Base-by-base conservation (phyloP, 2,329 filamentous ascomycete genomes). In the Paecilomyces fulvus region DNA sequence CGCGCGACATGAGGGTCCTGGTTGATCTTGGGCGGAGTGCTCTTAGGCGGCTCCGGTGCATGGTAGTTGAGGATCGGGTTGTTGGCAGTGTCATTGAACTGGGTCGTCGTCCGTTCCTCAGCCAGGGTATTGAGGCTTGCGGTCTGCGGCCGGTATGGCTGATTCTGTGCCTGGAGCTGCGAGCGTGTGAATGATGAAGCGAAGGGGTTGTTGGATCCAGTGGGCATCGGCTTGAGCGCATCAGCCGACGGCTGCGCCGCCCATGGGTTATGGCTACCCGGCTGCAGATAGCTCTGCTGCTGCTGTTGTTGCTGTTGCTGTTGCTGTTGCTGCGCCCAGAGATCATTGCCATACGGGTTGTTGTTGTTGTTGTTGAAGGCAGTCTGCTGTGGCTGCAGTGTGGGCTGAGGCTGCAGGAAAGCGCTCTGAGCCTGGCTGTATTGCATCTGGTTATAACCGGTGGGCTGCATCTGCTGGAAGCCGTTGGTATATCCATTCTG, bases 131-230 rank as follows among this genome's bases (percentile, higher is more conserved):
- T 84, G 53, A 97, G 81, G 2, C 86, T 85, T 11, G 90, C 86
- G 58, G 88, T 83, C 7, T 83, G 79, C 28, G 80, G 79, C 20
- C 77, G 70, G 49, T 80, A 80, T 59, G 64, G 71, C 50, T 58
- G 67, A 61, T 60, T n/a, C 17, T 55, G 60, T 50, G 77, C 69
- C 77, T 85, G 68, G 77, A 83, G 67, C 79, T 86, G 76, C 63
- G 82, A 76, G 57, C 81, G 78, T 58, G 74, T 74, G 67, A 88
- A 84, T n/a, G 86, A 82, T 11, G 83, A 80, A 25, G 94, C 92
- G 68, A 99, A 99, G 2, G 94, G 94, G 70, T 99, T 99, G 79
- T 99, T 99, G 14, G 94, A 97, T 51, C 94, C 94, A 2, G 94
- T 99, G 3, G 89, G 87, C 69, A 90, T 88, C 3, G 91, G 88